Conservation (phyloP, 169 alveolate species). For the Cystoisospora suis region DNA sequence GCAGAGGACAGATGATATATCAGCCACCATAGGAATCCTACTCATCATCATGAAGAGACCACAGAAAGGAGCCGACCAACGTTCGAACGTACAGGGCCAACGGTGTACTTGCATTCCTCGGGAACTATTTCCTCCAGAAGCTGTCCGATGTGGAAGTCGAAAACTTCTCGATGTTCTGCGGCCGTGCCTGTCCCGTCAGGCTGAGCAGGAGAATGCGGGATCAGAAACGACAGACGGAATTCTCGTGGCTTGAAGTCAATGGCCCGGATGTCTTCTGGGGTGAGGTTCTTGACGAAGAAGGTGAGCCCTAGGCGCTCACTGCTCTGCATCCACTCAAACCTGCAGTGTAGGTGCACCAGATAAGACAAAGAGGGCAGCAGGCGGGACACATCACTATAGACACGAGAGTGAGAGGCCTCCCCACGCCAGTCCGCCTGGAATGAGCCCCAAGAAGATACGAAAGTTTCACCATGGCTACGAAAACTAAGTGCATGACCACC, state of each 20-base stretch:
- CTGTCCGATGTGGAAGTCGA: neutral
- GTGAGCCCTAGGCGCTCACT: conserved; percentile 39
- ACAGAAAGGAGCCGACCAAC: too few relatives aligned
- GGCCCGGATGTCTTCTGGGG: neutral
- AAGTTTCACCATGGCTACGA: too few relatives aligned
- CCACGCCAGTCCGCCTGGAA: too few relatives aligned
- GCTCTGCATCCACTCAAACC: conserved; percentile 61
- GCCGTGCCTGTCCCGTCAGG: neutral
- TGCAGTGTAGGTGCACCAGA: neutral
- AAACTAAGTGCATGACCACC: too few relatives aligned
- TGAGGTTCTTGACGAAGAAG: conserved; percentile 48
- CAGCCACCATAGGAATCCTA: too few relatives aligned
- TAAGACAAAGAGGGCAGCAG: neutral
- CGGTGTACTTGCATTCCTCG: conserved; percentile 13
- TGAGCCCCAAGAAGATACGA: too few relatives aligned
- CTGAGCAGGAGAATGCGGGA: neutral
- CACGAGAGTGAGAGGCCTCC: too few relatives aligned
- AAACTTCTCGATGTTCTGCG: neutral
- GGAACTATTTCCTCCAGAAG: conserved; percentile 39
- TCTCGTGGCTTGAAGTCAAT: neutral
- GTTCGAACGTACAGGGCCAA: conserved; percentile 22
- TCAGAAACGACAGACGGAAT: neutral
- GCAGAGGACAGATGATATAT: too few relatives aligned
- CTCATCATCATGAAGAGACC: too few relatives aligned
- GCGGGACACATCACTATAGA: neutral